phyloP scores from a whole-genome alignment of 208 protist genomes.

The Herpetomonas samuelpessoai region DNA sequence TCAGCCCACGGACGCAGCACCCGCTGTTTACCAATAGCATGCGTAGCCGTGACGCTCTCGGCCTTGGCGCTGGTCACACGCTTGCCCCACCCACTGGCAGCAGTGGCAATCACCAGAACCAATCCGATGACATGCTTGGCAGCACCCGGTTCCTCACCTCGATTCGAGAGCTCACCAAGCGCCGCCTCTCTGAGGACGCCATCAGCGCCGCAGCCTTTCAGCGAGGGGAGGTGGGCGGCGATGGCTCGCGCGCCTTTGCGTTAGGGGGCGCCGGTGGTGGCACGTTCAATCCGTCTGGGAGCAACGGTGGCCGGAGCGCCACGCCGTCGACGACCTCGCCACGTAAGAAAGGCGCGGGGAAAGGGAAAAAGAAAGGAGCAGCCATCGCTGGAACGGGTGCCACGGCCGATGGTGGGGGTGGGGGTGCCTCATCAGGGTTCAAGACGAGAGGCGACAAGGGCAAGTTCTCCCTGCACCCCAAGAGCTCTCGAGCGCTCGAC shows the following conservation, averaged over 20 bases:
- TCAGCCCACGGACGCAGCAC: background rate
- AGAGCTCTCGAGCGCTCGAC: no score
- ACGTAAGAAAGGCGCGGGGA: no score
- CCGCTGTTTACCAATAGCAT: background rate
- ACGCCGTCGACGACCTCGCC: no score
- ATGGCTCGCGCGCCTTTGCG: slow-evolving; percentile 12
- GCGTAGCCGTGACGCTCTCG: background rate
- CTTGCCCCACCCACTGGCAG: no score
- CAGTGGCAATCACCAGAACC: background rate
- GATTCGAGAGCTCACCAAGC: slow-evolving; percentile 7
- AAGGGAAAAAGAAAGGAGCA: no score
- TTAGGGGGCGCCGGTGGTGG: slow-evolving; percentile 2
- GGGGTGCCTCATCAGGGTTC: no score
- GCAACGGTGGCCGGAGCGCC: no score
- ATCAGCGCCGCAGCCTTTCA: slow-evolving; percentile 10
- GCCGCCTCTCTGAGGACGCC: slow-evolving; percentile 8
- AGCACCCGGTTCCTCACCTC: slow-evolving; percentile 1
- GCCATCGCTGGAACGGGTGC: no score
- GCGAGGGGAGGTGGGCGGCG: slow-evolving; percentile 5
- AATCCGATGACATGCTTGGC: background rate
- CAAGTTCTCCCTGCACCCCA: no score
- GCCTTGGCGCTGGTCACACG: background rate
- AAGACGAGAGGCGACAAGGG: no score
- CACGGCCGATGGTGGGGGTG: no score
- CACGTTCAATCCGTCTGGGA: no score